These are phyloP conservation scores for Avena eriantha DNA, from an alignment of 176 grass and related monocot species.

Conservation along the genomic window DNA sequence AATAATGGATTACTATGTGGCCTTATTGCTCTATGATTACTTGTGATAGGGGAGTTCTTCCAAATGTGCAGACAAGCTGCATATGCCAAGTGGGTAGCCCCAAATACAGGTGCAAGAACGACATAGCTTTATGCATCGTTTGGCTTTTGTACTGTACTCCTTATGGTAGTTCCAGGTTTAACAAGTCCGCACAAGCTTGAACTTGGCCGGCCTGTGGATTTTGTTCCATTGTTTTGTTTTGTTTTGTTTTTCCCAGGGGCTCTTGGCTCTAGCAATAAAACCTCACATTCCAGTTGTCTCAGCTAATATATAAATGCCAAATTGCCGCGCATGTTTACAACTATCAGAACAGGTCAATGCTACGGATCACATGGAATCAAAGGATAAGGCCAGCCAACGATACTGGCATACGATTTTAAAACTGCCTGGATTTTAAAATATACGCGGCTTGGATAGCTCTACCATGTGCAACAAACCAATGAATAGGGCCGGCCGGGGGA, in stretches of 20 bases:
- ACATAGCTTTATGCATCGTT: neutral
- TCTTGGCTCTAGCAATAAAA: neutral
- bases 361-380: conserved; percentile 27
- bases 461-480: conserved; percentile 3
- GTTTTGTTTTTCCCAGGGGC: neutral
- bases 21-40: conserved; percentile 28
- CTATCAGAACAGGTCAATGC: conserved; percentile 21
- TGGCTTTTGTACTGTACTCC: neutral
- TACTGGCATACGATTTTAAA: neutral
- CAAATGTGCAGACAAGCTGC: neutral
- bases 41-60: neutral
- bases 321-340: neutral
- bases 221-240: neutral
- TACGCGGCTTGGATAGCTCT: neutral
- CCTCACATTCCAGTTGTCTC: conserved; percentile 35
- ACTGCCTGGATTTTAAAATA: neutral
- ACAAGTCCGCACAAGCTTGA: neutral
- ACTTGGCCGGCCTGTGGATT: neutral
- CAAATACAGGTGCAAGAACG: neutral
- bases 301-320: neutral
- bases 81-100: neutral
- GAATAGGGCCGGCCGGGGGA: neutral
- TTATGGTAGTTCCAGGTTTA: neutral
- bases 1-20: neutral
- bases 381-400: neutral